A percentile compares a stretch with the other conserved stretches of the same genome.
Conservation (phyloP, 352 stramenopile genomes). For the Globisporangium nodosum region DNA sequence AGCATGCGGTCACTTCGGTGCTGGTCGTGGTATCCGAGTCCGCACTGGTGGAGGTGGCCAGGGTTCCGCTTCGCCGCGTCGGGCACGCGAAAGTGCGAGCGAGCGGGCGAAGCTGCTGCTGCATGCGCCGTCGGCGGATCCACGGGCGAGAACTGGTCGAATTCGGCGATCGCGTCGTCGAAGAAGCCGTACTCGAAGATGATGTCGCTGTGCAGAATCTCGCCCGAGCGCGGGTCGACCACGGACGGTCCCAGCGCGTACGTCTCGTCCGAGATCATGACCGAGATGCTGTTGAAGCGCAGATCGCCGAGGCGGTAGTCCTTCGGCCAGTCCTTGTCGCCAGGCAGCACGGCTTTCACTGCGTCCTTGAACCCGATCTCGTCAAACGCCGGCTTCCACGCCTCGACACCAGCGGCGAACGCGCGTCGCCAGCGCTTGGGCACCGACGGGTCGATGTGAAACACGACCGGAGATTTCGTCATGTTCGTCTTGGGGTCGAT, state of each 20-base stretch:
- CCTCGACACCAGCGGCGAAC: slow-evolving; percentile 59
- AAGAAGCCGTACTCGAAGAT: slow-evolving; percentile 86
- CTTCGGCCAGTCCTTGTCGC: slow-evolving; percentile 60
- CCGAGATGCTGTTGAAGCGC: slow-evolving; percentile 83
- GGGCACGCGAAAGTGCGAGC: not conserved
- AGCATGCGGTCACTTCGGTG: slow-evolving; percentile 36
- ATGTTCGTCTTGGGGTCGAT: slow-evolving; percentile 24
- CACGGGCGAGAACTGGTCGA: slow-evolving; percentile 41
- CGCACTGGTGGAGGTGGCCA: slow-evolving; percentile 29
- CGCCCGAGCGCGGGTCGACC: slow-evolving; percentile 72
- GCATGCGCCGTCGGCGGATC: slow-evolving; percentile 15
- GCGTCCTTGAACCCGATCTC: slow-evolving; percentile 62
- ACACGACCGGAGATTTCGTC: slow-evolving; percentile 55
- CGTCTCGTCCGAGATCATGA: slow-evolving; percentile 75
- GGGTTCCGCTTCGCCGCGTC: not conserved
- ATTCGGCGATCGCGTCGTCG: slow-evolving; percentile 50
- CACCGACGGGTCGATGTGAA: slow-evolving; percentile 83
- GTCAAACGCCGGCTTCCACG: slow-evolving; percentile 78
- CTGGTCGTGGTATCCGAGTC: slow-evolving; percentile 27
- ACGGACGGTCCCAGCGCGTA: slow-evolving; percentile 64
- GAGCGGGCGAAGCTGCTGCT: not conserved
- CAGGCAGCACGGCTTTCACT: slow-evolving; percentile 61
- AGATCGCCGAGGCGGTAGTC: slow-evolving; percentile 84
- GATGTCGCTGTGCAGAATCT: slow-evolving; percentile 87
- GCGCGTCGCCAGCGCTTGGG: slow-evolving; percentile 54